These are phyloP conservation scores for Phytophthora sp. DNA, from an alignment of 352 stramenopile species.

Conservation along the genomic window DNA sequence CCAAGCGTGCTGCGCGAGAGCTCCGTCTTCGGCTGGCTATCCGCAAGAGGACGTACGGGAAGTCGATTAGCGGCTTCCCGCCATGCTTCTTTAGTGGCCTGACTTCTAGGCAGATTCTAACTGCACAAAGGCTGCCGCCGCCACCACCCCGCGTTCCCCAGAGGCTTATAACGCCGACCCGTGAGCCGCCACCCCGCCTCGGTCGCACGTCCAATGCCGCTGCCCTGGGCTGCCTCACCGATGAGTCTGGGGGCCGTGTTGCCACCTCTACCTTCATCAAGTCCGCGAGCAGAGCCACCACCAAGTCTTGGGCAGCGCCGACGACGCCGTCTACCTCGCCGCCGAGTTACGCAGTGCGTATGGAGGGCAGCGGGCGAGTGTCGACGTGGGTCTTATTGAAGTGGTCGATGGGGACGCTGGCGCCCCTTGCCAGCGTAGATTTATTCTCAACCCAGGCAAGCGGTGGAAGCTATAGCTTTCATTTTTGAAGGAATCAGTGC, in stretches of 20 bases:
- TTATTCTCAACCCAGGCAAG: neutral
- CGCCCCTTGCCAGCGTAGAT: neutral
- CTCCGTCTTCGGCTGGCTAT: slow-evolving; percentile 19
- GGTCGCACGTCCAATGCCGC: too few species aligned
- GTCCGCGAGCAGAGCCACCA: too few species aligned
- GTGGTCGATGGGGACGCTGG: neutral
- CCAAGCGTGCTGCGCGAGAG: slow-evolving; percentile 8
- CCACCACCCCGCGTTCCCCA: neutral
- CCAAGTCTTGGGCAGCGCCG: too few species aligned
- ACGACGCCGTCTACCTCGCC: too few species aligned
- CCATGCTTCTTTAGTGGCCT: neutral
- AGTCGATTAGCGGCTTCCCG: slow-evolving; percentile 14
- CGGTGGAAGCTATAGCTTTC: neutral
- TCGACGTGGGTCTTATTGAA: neutral
- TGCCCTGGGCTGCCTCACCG: too few species aligned
- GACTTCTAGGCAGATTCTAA: neutral
- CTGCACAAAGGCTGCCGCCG: neutral
- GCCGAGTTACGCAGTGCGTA: too few species aligned
- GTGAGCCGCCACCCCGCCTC: neutral
- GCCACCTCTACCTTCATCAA: too few species aligned
- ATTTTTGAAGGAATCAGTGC: neutral
- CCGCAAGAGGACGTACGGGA: slow-evolving; percentile 20
- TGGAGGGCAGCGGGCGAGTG: too few species aligned
- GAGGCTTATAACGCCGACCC: neutral
- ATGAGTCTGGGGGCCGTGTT: too few species aligned